Evolutionary conservation across 2,329 filamentous ascomycete species (phyloP), one percentile per base, ranked within the genome.

Genomic region (Aureobasidium uvarum): DNA sequence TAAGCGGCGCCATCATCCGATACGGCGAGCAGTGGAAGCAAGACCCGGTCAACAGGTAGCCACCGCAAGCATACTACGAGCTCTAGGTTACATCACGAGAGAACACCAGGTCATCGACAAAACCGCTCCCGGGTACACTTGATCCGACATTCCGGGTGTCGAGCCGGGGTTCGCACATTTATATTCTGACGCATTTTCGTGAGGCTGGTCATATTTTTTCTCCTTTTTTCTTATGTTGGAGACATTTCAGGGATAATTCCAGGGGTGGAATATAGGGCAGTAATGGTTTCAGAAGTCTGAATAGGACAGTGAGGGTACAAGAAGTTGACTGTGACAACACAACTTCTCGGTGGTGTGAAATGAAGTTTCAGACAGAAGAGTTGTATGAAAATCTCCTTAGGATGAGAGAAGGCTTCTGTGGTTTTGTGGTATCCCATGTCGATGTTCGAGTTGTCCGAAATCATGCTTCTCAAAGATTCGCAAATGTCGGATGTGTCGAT

Each of bases 11-110:
- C 14, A 43, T 54, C 18, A 63, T 52, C 23, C 36, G 60, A 3
- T 31, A 25, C 18, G 60, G 60, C 36, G 60, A 63, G 20, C 36
- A 31, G 8, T 63, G 60, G 60, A 63, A 45, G n/a, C n/a, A n/a
- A n/a, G n/a, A 31, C 28, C 28, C 28, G 6, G 16, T 2, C 28
- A 20, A 33, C 16, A 20, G 11, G 13, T 18, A n/a, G 50, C 28
- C 31, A 52, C 28, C 50, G 23, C n/a, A 31, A 11, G 38, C 50
- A 55, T 11, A 39, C n/a, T 6, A 25, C 10, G 33, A 18, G 25
- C 31, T 18, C 11, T 13, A 20, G 51, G 51, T 36, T 10, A 3
- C 51, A 55, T 55, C n/a, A 11, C 2, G 3, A 1, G 20, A 39
- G 51, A 38, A 23, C 5, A 20, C 51, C n/a, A 25, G 51, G 51